These are phyloP conservation scores for Mortierella sp. DNA, from an alignment of 371 early-diverging fungal genomes.

Conservation along the genomic window DNA sequence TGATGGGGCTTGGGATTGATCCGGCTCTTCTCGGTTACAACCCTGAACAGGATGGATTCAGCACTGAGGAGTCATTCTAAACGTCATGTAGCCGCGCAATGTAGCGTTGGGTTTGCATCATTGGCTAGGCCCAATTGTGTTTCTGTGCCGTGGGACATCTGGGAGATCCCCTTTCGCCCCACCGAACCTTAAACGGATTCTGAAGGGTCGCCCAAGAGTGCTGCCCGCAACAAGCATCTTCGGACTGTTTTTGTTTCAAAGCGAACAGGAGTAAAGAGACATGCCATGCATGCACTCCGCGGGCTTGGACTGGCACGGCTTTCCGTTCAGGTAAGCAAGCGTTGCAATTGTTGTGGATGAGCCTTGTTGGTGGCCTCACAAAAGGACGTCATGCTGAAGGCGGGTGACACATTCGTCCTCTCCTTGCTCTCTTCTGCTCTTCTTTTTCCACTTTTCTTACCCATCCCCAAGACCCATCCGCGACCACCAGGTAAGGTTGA, in stretches of 20 bases:
- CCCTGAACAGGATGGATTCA: slow-evolving; percentile 32
- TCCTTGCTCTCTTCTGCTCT: slow-evolving; percentile 9
- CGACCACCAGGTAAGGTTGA: slow-evolving; percentile 18
- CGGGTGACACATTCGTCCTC: background rate
- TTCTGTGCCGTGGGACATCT: too few species aligned
- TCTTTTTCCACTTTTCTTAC: slow-evolving; percentile 4
- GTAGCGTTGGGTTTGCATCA: too few species aligned
- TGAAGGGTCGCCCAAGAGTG: background rate
- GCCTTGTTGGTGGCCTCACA: background rate
- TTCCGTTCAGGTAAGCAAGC: background rate
- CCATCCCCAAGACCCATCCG: slow-evolving; percentile 1
- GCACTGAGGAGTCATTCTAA: slow-evolving; percentile 1
- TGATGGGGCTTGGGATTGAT: slow-evolving; percentile 27
- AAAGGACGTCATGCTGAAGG: slow-evolving; percentile 9
- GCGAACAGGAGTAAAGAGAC: slow-evolving; percentile 9
- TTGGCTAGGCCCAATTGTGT: too few species aligned
- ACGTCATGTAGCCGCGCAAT: too few species aligned
- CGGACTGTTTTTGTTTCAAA: background rate
- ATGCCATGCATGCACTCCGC: slow-evolving; percentile 9
- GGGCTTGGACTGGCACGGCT: slow-evolving; percentile 5
- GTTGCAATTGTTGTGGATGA: background rate
- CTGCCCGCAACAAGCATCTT: too few species aligned
- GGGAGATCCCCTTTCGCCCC: slow-evolving; percentile 16
- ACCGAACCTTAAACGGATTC: slow-evolving; percentile 24
- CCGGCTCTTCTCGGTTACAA: slow-evolving; percentile 35